A percentile compares a stretch with the other conserved stretches of the same genome.
Conservation (phyloP, 208 protist genomes). For the Leishmania mexicana region DNA sequence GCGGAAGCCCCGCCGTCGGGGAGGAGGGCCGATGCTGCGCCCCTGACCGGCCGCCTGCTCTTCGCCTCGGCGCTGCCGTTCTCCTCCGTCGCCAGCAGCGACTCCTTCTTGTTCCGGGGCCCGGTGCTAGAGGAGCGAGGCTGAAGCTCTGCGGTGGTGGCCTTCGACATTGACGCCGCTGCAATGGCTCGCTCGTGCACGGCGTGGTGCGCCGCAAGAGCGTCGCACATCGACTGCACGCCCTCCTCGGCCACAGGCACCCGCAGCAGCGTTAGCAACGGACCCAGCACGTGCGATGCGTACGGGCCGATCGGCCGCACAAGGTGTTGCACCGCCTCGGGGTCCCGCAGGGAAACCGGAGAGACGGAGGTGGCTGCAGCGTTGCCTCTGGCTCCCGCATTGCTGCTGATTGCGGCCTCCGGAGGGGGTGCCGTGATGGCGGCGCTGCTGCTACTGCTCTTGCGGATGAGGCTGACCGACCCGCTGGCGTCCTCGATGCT, state of each 20-base stretch:
- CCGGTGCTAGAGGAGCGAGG: background rate
- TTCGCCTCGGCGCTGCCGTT: background rate
- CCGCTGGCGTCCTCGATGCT: background rate
- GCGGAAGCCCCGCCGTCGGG: background rate
- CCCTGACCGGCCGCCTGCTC: background rate
- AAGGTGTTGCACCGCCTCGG: conserved; percentile 36
- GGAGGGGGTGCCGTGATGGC: background rate
- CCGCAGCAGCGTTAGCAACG: conserved; percentile 21
- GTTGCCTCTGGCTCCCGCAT: background rate
- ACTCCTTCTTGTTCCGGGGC: conserved; percentile 2
- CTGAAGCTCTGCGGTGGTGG: background rate
- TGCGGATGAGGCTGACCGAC: background rate
- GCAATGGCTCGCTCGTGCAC: conserved; percentile 5
- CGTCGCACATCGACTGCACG: conserved; percentile 13
- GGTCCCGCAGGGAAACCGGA: conserved; percentile 24
- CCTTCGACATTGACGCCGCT: background rate
- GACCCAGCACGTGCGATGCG: conserved; percentile 19
- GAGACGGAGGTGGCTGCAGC: background rate
- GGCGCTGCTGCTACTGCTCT: background rate
- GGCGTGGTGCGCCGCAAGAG: conserved; percentile 8
- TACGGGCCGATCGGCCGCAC: conserved; percentile 33
- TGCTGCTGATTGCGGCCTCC: background rate
- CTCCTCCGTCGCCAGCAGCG: conserved; percentile 2
- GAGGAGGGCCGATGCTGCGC: background rate
- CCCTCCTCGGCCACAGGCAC: conserved; percentile 6